Percentiles rank a stretch among this genome's conserved stretches.
These are phyloP conservation scores for Ascodesmis nigricans DNA, from an alignment of 495 filamentous ascomycete genomes.

Conservation along the genomic window DNA sequence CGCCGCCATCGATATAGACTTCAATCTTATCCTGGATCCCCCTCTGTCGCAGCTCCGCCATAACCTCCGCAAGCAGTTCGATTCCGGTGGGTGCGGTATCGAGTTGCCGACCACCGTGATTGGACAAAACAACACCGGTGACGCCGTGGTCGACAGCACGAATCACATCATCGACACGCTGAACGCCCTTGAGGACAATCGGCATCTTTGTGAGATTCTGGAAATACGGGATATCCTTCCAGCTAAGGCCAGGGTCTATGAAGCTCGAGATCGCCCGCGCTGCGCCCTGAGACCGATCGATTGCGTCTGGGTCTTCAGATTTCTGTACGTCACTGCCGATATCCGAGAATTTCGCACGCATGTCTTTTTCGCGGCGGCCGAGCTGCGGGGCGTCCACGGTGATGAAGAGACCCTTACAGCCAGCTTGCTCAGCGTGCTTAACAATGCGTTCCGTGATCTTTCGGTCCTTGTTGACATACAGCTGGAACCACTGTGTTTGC, in stretches of 20 bases:
- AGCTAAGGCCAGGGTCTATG: slow-evolving; percentile 76
- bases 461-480: slow-evolving; percentile 97
- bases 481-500: slow-evolving; percentile 89
- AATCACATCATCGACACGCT: slow-evolving; percentile 85
- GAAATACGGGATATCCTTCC: slow-evolving; percentile 96
- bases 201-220: slow-evolving; percentile 82
- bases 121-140: slow-evolving; percentile 83
- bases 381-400: slow-evolving; percentile 95
- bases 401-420: slow-evolving; percentile 93
- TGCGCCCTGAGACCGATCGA: slow-evolving; percentile 76
- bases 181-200: slow-evolving; percentile 89
- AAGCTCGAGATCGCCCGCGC: slow-evolving; percentile 79
- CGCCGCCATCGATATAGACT: slow-evolving; percentile 75
- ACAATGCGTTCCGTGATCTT: slow-evolving; percentile 78
- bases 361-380: slow-evolving; percentile 81
- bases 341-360: slow-evolving; percentile 84
- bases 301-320: slow-evolving; percentile 31
- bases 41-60: slow-evolving; percentile 70
- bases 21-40: slow-evolving; percentile 72
- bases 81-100: slow-evolving; percentile 80
- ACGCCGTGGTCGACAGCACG: slow-evolving; percentile 62
- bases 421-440: slow-evolving; percentile 70
- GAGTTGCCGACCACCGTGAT: slow-evolving; percentile 94
- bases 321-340: slow-evolving; percentile 64
- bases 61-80: slow-evolving; percentile 85